Evolutionary conservation across 78 protist species (phyloP).

Genomic region (Pigoraptor vietnamica): DNA sequence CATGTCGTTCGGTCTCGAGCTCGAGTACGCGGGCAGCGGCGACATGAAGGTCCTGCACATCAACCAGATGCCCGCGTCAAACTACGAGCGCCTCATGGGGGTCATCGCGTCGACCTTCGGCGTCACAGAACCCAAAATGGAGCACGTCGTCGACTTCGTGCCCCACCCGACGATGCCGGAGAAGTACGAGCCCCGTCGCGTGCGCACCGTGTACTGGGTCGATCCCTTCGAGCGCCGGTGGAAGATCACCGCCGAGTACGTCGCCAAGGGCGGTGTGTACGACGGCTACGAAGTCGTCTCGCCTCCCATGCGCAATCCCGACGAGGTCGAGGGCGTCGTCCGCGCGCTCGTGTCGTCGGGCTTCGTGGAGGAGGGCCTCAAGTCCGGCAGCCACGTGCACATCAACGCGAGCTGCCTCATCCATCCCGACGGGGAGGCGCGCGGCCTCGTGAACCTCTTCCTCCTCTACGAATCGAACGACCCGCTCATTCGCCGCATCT

Average conservation of each 20-base stretch:
- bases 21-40: not conserved
- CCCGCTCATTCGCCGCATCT: not conserved
- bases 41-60: not conserved
- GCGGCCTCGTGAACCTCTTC: not conserved
- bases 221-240: not conserved
- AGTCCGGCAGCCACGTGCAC: not conserved
- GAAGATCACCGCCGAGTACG: not conserved
- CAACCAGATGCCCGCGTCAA: not conserved
- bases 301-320: not conserved
- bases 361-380: not conserved
- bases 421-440: not conserved
- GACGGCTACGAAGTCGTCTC: constrained; percentile 9
- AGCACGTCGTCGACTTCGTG: not conserved
- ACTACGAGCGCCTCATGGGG: not conserved
- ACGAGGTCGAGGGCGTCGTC: not conserved
- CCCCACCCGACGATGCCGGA: not conserved
- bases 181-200: not conserved
- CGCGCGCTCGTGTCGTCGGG: not conserved
- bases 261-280: not conserved
- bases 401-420: not conserved
- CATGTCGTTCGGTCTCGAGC: not conserved
- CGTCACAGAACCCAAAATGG: not conserved
- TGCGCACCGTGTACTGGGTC: not conserved
- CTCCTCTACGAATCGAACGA: not conserved
- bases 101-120: not conserved